Evolutionary conservation across 805 yeast species (phyloP), one percentile per base, ranked within the genome.

Genomic region (Wickerhamomyces kurtzmanii): DNA sequence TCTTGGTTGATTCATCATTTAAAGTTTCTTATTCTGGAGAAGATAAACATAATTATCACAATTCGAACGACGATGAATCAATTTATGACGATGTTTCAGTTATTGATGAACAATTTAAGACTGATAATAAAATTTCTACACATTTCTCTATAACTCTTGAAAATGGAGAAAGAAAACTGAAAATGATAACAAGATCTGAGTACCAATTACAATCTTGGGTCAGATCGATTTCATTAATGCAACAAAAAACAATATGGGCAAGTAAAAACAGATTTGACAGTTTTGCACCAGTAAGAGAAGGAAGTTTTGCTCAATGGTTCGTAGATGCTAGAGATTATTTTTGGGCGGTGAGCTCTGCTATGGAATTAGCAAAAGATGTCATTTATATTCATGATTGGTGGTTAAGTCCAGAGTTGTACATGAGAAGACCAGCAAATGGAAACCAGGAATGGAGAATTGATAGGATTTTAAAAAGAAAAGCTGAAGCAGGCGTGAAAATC

Each of bases 361-460:
- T 91, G 30, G 85, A 81, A 40, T 78, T 83, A 82, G 97, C 98
- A 0, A 75, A 76, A 39, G 97, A 91, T 59, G 89, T 81, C 1
- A 79, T 91, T 19, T 91, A 77, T 49, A 85, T 91, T 27, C 96
- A 91, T 47, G 99, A 89, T 46, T 91, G 99, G 99, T 91, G 98
- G 98, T 62, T 91, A 15, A 71, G 89, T 5, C 99, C 99, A 0
- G 98, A 91, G 51, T 50, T 91, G 4, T 93, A 91, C 44, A 60
- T 91, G 57, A 70, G 98, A 37, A 64, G 99, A 28, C 98, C 98
- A 0, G 89, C 94, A 0, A 79, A 83, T 52, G 96, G 96, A 7
- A 89, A 89, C 43, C 97, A 91, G 52, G 79, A 83, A 37, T 91
- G 85, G 77, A 69, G 99, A 48, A 58, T 91, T 23, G 99, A 91